These are phyloP conservation scores for Micractinium sp. DNA, from an alignment of 139 green algal genomes.

Conservation along the genomic window DNA sequence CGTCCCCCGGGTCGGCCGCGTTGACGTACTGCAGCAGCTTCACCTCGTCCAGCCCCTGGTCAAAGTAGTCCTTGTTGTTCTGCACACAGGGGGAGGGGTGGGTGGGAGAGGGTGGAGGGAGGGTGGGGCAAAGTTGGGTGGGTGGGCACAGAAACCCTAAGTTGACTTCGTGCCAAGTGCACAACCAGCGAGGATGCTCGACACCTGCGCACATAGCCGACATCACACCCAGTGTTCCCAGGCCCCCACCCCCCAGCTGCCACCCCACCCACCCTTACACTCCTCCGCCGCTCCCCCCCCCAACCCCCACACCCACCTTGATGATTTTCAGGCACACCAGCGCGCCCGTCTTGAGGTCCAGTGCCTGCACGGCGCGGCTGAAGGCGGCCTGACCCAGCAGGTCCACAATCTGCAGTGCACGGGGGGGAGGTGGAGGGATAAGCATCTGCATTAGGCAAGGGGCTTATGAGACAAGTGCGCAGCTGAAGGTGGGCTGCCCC, in stretches of 20 bases:
- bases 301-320: conserved; percentile 64
- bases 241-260: not conserved
- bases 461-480: no score
- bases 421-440: not conserved
- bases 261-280: not conserved
- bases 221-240: not conserved
- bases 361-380: conserved; percentile 92
- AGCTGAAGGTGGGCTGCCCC: no score
- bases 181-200: no score
- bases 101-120: not conserved
- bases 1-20: conserved; percentile 84
- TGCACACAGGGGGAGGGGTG: conserved; percentile 28
- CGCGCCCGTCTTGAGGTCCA: conserved; percentile 86
- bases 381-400: conserved; percentile 94
- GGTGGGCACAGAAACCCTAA: not conserved
- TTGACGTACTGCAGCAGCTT: conserved; percentile 95
- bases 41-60: conserved; percentile 94
- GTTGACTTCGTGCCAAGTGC: no score
- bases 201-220: no score
- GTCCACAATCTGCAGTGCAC: conserved; percentile 80
- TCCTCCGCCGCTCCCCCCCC: not conserved
- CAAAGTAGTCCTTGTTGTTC: conserved; percentile 99
- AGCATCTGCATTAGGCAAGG: not conserved
- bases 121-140: not conserved
- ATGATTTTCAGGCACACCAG: conserved; percentile 98